These are phyloP conservation scores for Protostelium mycophagum DNA, from an alignment of 78 protist species.

Conservation along the genomic window DNA sequence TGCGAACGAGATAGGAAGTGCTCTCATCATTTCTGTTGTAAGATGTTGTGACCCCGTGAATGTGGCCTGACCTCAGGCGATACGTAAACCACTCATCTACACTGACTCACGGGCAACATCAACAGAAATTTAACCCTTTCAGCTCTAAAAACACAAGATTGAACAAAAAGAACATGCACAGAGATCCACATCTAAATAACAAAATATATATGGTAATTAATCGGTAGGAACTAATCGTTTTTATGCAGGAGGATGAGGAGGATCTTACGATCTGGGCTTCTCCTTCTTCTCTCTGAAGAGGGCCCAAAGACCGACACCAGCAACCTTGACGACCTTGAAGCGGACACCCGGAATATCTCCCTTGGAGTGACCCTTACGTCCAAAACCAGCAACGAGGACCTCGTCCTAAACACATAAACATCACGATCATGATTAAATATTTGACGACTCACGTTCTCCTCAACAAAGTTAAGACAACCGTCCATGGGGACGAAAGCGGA, in stretches of 20 bases:
- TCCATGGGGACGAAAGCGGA: slow-evolving; percentile 99
- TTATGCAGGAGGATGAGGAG: too few relatives aligned
- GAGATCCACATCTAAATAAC: too few relatives aligned
- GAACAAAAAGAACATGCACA: too few relatives aligned
- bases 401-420: slow-evolving; percentile 75
- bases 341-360: slow-evolving; percentile 99
- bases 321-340: slow-evolving; percentile 97
- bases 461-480: slow-evolving; percentile 98
- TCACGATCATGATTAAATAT: neutral
- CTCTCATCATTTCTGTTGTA: too few relatives aligned
- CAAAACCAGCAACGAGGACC: slow-evolving; percentile 99
- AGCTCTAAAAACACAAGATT: too few relatives aligned
- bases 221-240: too few relatives aligned
- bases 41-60: too few relatives aligned
- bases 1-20: neutral
- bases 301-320: slow-evolving; percentile 89
- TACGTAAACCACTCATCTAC: too few relatives aligned
- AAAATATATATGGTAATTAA: too few relatives aligned
- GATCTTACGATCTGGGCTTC: slow-evolving; percentile 85
- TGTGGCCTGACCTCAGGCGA: too few relatives aligned
- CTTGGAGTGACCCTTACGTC: slow-evolving; percentile 99
- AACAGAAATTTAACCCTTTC: too few relatives aligned
- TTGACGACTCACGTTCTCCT: slow-evolving; percentile 87
- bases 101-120: too few relatives aligned
- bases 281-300: slow-evolving; percentile 84